Evolutionary conservation across 1,284 basidiomycete species (phyloP).

Genomic region (Coniferiporia sulphurascens): DNA sequence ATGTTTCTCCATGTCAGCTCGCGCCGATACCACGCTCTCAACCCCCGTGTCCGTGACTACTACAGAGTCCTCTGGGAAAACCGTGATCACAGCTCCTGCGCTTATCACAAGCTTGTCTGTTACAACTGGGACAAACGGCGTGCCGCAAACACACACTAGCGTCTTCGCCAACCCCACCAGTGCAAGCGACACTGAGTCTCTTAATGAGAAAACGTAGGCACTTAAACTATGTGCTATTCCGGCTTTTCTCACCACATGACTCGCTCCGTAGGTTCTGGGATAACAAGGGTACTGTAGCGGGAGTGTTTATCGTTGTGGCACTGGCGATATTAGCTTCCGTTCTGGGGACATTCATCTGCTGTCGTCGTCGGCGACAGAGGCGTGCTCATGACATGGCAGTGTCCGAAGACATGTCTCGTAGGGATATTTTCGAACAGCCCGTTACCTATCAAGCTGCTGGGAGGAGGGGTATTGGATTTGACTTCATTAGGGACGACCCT

Average conservation of each 20-base stretch:
- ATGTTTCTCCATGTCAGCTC: not conserved
- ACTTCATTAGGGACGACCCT: conserved; percentile 9
- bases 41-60: conserved; percentile 7
- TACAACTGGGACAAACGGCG: not conserved
- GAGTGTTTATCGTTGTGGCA: conserved; percentile 51
- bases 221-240: not conserved
- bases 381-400: not conserved
- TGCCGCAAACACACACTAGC: conserved; percentile 12
- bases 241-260: too few species aligned
- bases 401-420: conserved; percentile 3
- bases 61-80: not conserved
- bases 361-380: conserved; percentile 34
- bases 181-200: not conserved
- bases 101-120: not conserved
- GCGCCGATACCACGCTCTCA: not conserved
- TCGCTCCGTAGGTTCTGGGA: conserved; percentile 42
- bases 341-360: conserved; percentile 33
- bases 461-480: not conserved
- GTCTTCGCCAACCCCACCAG: conserved; percentile 11
- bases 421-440: conserved; percentile 9
- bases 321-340: conserved; percentile 36
- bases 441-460: conserved; percentile 8
- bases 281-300: conserved; percentile 50
- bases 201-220: conserved; percentile 5
- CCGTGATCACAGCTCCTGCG: not conserved